Evolutionary conservation across 2,329 filamentous ascomycete species (phyloP).

Genomic region (Teratosphaeria gauchensis): DNA sequence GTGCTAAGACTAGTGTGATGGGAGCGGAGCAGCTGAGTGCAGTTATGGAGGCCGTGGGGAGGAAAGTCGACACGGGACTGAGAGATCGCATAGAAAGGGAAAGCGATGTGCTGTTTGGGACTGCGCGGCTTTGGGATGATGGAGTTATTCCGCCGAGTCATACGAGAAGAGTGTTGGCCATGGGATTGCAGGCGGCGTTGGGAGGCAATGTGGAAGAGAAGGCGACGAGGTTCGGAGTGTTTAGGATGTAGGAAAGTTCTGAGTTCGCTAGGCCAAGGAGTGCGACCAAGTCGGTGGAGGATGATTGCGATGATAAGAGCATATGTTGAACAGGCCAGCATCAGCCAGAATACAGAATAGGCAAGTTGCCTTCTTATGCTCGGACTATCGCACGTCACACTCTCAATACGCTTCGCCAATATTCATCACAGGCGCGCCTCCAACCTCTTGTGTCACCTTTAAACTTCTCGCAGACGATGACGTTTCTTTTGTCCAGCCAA

Average conservation of each 20-base stretch:
- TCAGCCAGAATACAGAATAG: too few relatives aligned
- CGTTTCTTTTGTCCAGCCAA: too few relatives aligned
- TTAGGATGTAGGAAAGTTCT: constrained; percentile 26
- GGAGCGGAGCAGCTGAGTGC: constrained; percentile 81
- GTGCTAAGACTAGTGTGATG: constrained; percentile 94
- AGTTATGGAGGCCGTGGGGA: constrained; percentile 92
- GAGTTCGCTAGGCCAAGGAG: not conserved
- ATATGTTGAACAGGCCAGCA: too few relatives aligned
- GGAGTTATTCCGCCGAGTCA: constrained; percentile 42
- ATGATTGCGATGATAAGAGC: too few relatives aligned
- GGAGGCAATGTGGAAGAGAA: constrained; percentile 25
- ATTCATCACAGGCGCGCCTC: too few relatives aligned
- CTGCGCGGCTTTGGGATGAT: constrained; percentile 74
- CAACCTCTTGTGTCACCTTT: too few relatives aligned
- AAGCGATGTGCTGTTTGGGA: constrained; percentile 81
- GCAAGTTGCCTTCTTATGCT: too few relatives aligned
- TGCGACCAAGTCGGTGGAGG: not conserved
- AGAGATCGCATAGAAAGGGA: constrained; percentile 80
- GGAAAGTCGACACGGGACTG: constrained; percentile 68
- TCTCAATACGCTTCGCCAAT: too few relatives aligned
- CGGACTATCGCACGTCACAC: too few relatives aligned
- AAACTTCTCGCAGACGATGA: too few relatives aligned
- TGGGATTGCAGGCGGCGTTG: constrained; percentile 38
- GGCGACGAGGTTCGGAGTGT: constrained; percentile 30
- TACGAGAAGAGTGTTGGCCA: constrained; percentile 39